Conservation (phyloP, 805 yeast species). For the Starmera pachycereana region DNA sequence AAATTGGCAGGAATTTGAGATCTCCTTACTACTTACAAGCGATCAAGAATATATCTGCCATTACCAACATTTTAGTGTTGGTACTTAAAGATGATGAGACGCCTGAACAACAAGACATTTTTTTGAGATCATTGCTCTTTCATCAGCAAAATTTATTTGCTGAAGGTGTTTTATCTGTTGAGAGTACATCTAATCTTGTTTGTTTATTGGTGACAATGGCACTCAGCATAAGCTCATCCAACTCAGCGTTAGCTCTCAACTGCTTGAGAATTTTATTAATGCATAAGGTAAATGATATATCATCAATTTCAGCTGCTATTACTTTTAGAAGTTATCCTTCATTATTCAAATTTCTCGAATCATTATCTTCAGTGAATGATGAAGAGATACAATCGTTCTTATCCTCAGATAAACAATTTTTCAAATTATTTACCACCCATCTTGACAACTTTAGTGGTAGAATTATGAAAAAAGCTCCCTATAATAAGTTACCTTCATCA, state of each 20-base stretch:
- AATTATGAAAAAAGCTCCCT: slow-evolving; percentile 14
- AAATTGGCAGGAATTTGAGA: slow-evolving; percentile 7
- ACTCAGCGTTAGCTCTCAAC: slow-evolving; percentile 17
- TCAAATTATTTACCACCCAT: slow-evolving; percentile 10
- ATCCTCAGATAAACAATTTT: slow-evolving; percentile 8
- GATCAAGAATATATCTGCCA: slow-evolving; percentile 8
- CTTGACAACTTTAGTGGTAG: slow-evolving; percentile 15
- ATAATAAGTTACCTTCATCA: slow-evolving; percentile 6
- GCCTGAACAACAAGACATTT: slow-evolving; percentile 18
- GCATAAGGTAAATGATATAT: slow-evolving; percentile 21
- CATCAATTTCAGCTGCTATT: slow-evolving; percentile 17
- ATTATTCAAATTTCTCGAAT: slow-evolving; percentile 15
- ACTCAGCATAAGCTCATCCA: slow-evolving; percentile 4
- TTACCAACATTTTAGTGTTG: slow-evolving; percentile 9
- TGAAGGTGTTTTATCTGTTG: slow-evolving; percentile 22
- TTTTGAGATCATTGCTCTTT: slow-evolving; percentile 19
- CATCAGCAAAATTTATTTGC: slow-evolving; percentile 22
- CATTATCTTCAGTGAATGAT: slow-evolving; percentile 17
- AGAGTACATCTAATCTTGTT: slow-evolving; percentile 24
- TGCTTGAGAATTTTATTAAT: slow-evolving; percentile 23
- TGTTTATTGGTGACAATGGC: slow-evolving; percentile 16
- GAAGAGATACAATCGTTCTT: slow-evolving; percentile 16
- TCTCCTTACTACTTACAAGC: slow-evolving; percentile 10
- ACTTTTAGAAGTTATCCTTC: slow-evolving; percentile 14
- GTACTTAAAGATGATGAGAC: slow-evolving; percentile 12